Conservation (phyloP, 179 eudicot species). For the Vitellaria paradoxa region DNA sequence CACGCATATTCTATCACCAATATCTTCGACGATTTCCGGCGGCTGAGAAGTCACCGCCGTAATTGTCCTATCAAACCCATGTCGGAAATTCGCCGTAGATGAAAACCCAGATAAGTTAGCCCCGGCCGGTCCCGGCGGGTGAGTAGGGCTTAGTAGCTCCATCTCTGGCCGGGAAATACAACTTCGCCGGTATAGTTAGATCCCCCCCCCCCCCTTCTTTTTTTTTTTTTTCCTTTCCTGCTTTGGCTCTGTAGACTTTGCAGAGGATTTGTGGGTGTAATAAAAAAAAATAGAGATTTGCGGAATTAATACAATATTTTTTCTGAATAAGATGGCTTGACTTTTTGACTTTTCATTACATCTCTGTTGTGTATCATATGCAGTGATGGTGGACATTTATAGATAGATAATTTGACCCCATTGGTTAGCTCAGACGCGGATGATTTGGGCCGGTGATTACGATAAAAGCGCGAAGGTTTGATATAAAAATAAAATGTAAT, state of each 20-base stretch:
- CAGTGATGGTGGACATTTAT: too few relatives aligned
- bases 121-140: conserved; percentile 20
- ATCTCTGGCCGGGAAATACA: conserved; percentile 7
- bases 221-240: too few relatives aligned
- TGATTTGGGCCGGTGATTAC: too few relatives aligned
- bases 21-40: conserved; percentile 25
- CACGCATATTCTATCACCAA: conserved; percentile 46
- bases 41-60: conserved; percentile 11
- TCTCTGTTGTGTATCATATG: not conserved
- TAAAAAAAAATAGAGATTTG: not conserved
- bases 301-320: not conserved
- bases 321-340: not conserved
- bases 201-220: too few relatives aligned
- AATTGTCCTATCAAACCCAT: conserved; percentile 23
- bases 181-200: not conserved
- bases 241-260: not conserved
- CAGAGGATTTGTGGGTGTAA: not conserved
- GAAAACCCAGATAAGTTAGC: conserved; percentile 30
- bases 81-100: conserved; percentile 27
- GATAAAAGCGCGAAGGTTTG: too few relatives aligned
- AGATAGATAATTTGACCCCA: too few relatives aligned
- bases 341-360: conserved; percentile 7
- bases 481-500: too few relatives aligned
- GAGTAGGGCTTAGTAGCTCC: conserved; percentile 28
- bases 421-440: too few relatives aligned